Base-by-base conservation (phyloP, 257 asterid species). In the Nicotiana attenuata region DNA sequence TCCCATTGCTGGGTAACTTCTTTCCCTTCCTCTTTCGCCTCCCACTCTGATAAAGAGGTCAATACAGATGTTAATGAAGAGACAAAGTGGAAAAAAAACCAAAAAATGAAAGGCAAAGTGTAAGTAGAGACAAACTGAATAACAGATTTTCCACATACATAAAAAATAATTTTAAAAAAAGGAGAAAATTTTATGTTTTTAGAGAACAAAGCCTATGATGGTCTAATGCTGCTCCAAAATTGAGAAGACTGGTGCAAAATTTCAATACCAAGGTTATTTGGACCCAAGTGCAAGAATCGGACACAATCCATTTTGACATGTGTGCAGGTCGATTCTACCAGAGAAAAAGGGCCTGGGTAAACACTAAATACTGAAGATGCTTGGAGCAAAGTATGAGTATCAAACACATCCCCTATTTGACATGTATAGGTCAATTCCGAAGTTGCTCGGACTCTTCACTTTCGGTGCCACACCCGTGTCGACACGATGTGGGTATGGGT, bases 1-100 rank as follows among this genome's bases (percentile, higher is more conserved):
- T 81, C 87, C 87, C 87, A 84, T 35, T 81, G 87, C 79, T 81
- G 87, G 13, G 73, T 65, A n/a, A 33, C 47, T 53, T 81, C 84
- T 76, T 50, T 65, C 6, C 76, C 80, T 76, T 76, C 84, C 71
- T 81, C 56, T 35, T 56, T 67, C 10, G 64, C 76, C 50, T 83
- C 82, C 79, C 79, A 77, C 61, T 77, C 85, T 77, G 73, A 55
- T 77, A 56, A 45, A 73, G 61, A 73, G 35, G 1, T 22, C 22
- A 73, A 73, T 9, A 22, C 16, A 73, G 5, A 73, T 71, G 78
- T 47, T 73, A 73, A 47, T 15, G 61, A 73, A 28, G 38, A 15
- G 24, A 35, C 15, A 73, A 22, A 45, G 38, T 14, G 22, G 7
- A 13, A 22, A 71, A 71, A 7, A 24, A 47, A 45, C 20, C 59